Base-by-base conservation (phyloP, 495 filamentous ascomycete species). In the Eremomyces bilateralis region DNA sequence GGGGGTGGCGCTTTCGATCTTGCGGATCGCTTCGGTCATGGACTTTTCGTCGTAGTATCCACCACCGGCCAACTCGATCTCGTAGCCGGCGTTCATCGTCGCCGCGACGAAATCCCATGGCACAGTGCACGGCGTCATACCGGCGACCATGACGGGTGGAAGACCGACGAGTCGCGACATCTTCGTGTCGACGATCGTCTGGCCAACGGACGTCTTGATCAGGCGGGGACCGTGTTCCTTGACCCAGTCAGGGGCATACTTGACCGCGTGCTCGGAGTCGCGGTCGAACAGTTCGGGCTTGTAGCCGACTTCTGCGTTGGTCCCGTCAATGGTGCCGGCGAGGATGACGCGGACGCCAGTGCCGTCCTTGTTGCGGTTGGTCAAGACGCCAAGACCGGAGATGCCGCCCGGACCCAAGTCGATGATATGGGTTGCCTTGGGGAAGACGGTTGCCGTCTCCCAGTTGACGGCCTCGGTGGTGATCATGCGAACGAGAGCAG, bases 361-460 rank as follows among this genome's bases (percentile, higher is more conserved):
- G 39, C 88, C 88, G 45, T 97, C 85, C 60, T 94, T 97, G 65
- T 90, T 97, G 21, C 84, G 76, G 62, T 91, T 92, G 15, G 85
- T 97, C 31, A 97, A 61, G n/a, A 92, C 79, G 38, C 88, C 88
- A 31, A 97, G 73, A 22, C 88, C 88, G 21, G 88, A 94, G 43
- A 91, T 85, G 21, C 88, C 88, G 43, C 88, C 88, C 10, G 88
- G 88, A 16, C 88, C 88, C 42, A 97, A 95, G 56, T 95, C 88
- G 40, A 95, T 54, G 32, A 95, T 78, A 52, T 97, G 88, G 2
- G 88, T 92, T 8, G 88, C 88, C 2, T 64, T 59, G 2, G 80
- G 72, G 61, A 94, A 93, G 22, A 74, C 64, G 10, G 85, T 94
- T 15, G 88, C 82, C 44, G 77, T 73, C 53, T 91, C 84, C 88